These are phyloP conservation scores for Claviceps fusiformis DNA, from an alignment of 2,329 filamentous ascomycete species.

Conservation along the genomic window DNA sequence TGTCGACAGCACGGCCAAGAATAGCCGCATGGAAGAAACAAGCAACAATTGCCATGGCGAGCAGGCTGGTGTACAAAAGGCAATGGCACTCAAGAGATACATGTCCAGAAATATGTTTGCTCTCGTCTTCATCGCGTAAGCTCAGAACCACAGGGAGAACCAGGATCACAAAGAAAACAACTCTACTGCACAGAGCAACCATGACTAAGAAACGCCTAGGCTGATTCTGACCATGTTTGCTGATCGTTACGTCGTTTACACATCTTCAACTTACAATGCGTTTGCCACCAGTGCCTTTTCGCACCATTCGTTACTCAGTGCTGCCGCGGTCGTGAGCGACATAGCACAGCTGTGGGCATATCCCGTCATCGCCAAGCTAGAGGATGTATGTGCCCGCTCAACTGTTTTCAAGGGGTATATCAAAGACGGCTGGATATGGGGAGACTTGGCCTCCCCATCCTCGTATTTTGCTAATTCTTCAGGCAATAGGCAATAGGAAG, in stretches of 20 bases:
- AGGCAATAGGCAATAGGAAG: conserved; percentile 34
- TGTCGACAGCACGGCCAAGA: neutral
- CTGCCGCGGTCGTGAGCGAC: conserved; percentile 28
- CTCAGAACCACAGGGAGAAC: neutral
- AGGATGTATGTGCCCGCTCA: conserved; percentile 25
- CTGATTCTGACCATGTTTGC: conserved; percentile 19
- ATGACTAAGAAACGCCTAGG: conserved; percentile 7
- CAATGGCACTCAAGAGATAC: conserved; percentile 10
- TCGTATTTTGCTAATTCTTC: neutral
- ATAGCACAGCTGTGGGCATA: conserved; percentile 39
- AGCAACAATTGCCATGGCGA: conserved; percentile 4
- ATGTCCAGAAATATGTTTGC: conserved; percentile 14
- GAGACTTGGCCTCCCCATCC: neutral
- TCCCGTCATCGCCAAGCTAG: conserved; percentile 45
- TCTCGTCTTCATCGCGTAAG: conserved; percentile 13
- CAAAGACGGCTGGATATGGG: no score
- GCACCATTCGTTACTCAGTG: conserved; percentile 32
- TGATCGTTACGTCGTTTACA: conserved; percentile 17
- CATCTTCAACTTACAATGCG: conserved; percentile 18
- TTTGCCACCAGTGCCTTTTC: conserved; percentile 26
- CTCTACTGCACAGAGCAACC: neutral
- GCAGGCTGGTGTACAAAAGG: conserved; percentile 4
- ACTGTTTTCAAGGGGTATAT: neutral
- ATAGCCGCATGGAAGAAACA: conserved; percentile 12
- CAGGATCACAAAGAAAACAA: neutral